Evolutionary conservation across 2,329 filamentous ascomycete genomes (phyloP).

Genomic region (Penicillium sp.): DNA sequence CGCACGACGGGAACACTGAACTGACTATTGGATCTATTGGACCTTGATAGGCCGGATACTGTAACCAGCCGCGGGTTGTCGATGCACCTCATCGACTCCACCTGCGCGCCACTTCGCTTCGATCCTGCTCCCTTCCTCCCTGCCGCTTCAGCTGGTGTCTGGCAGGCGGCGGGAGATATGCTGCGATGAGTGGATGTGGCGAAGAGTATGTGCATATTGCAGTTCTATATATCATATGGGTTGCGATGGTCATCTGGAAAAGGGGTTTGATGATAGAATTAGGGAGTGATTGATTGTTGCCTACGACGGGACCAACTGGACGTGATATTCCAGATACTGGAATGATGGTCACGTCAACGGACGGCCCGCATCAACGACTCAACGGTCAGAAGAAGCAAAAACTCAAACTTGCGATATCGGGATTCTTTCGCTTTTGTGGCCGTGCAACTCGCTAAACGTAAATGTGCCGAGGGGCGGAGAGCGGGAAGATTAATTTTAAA

Average conservation of each 20-base stretch:
- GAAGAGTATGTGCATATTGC: not conserved
- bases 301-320: not conserved
- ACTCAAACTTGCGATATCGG: not conserved
- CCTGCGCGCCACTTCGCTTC: constrained; percentile 10
- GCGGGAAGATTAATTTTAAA: not conserved
- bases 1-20: not conserved
- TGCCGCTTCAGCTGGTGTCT: constrained; percentile 8
- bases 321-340: not conserved
- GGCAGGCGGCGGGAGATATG: not conserved
- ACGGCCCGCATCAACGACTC: constrained; percentile 9
- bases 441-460: not conserved
- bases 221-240: constrained; percentile 1
- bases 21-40: not conserved
- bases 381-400: constrained; percentile 24
- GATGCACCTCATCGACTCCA: constrained; percentile 14
- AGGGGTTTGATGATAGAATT: not conserved
- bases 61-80: constrained; percentile 23
- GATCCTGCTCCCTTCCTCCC: not conserved
- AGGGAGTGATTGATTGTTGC: not conserved
- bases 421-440: constrained; percentile 9
- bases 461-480: not conserved
- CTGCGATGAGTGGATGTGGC: constrained; percentile 1
- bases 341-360: not conserved
- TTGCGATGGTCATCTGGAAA: not conserved
- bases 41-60: constrained; percentile 11